Evolutionary conservation across 768 basidiomycete species (phyloP).

Genomic region (Hydnomerulius pinastri): DNA sequence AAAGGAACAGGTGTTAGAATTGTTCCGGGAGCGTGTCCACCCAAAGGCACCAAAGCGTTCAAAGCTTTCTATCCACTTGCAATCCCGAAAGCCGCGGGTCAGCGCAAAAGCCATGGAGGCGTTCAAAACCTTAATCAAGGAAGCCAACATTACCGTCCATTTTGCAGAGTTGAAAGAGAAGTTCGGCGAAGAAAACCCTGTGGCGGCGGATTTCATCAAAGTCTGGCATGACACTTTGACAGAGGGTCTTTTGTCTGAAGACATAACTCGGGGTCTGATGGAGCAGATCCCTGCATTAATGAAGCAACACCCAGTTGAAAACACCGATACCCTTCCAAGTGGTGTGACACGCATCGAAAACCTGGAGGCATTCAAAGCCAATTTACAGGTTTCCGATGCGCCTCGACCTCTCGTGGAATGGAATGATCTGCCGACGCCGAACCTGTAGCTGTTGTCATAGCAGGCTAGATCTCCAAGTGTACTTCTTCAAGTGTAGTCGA

Average conservation of each 20-base stretch:
- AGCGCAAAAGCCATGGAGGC: slow-evolving; percentile 63
- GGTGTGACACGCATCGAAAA: slow-evolving; percentile 68
- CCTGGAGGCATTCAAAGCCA: slow-evolving; percentile 62
- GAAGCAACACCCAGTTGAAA: slow-evolving; percentile 56
- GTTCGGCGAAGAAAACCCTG: slow-evolving; percentile 57
- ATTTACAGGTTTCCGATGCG: slow-evolving; percentile 52
- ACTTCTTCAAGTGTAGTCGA: too few species aligned
- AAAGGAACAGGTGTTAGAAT: slow-evolving; percentile 70
- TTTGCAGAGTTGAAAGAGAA: slow-evolving; percentile 52
- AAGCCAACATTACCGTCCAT: slow-evolving; percentile 50
- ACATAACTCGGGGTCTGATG: slow-evolving; percentile 48
- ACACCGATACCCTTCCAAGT: slow-evolving; percentile 43
- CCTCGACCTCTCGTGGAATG: slow-evolving; percentile 73
- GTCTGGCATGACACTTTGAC: slow-evolving; percentile 57
- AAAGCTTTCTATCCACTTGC: slow-evolving; percentile 84
- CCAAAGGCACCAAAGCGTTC: slow-evolving; percentile 67
- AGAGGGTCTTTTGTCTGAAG: slow-evolving; percentile 41
- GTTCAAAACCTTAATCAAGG: slow-evolving; percentile 55
- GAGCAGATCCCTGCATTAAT: slow-evolving; percentile 58
- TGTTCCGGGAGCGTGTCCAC: slow-evolving; percentile 73
- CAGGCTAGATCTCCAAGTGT: neutral
- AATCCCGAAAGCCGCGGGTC: slow-evolving; percentile 69
- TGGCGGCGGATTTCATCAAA: slow-evolving; percentile 57
- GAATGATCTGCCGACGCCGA: slow-evolving; percentile 69
- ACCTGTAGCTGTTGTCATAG: slow-evolving; percentile 40